Evolutionary conservation across 2,329 filamentous ascomycete species (phyloP).

Genomic region (Penicillium sp.): DNA sequence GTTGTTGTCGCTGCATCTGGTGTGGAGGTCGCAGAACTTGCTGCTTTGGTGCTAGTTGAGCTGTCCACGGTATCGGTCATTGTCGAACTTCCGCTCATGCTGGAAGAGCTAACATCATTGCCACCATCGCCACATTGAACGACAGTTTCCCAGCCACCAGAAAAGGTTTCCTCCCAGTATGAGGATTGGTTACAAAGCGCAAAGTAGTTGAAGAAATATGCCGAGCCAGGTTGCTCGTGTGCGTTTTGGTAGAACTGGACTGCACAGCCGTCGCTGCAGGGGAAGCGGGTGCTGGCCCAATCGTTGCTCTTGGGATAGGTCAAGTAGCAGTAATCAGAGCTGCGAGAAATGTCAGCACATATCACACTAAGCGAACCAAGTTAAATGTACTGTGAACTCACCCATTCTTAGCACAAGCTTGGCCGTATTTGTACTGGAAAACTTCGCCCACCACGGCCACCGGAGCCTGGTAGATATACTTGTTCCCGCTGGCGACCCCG

Average conservation of each 20-base stretch:
- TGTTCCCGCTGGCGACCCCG: slow-evolving; percentile 15
- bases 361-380: background rate
- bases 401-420: slow-evolving; percentile 25
- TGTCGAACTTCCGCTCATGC: slow-evolving; percentile 13
- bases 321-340: slow-evolving; percentile 30
- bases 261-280: slow-evolving; percentile 31
- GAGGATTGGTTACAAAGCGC: slow-evolving; percentile 22
- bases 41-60: slow-evolving; percentile 3
- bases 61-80: slow-evolving; percentile 12
- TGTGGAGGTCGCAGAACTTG: slow-evolving; percentile 8
- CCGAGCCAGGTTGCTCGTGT: slow-evolving; percentile 31
- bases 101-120: slow-evolving; percentile 17
- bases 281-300: slow-evolving; percentile 25
- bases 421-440: slow-evolving; percentile 30
- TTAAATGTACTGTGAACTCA: slow-evolving; percentile 7
- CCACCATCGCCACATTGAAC: slow-evolving; percentile 19
- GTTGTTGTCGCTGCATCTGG: slow-evolving; percentile 3
- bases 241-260: slow-evolving; percentile 31
- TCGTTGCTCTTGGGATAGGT: slow-evolving; percentile 16
- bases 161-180: slow-evolving; percentile 31
- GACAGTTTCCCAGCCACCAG: slow-evolving; percentile 29
- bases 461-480: slow-evolving; percentile 13
- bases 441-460: slow-evolving; percentile 24
- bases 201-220: slow-evolving; percentile 30
- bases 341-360: slow-evolving; percentile 14